These are phyloP conservation scores for Leavenworthia alabamica DNA, from an alignment of 345 rosid species.

Conservation along the genomic window DNA sequence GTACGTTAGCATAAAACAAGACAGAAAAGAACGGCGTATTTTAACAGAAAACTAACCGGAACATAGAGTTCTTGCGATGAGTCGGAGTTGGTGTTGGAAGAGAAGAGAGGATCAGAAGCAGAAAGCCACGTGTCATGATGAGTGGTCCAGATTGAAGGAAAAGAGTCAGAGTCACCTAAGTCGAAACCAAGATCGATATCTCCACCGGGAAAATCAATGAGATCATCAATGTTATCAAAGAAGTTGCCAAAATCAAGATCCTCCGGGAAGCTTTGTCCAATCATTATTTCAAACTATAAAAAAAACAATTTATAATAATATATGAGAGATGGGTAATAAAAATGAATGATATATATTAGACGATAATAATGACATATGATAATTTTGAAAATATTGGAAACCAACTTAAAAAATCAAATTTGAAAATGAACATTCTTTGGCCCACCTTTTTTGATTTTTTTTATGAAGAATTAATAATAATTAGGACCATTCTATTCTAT, in stretches of 20 bases:
- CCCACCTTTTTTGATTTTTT: slow-evolving; percentile 28
- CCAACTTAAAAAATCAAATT: slow-evolving; percentile 21
- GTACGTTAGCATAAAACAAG: too few species aligned
- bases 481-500: slow-evolving; percentile 6
- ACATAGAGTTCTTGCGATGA: slow-evolving; percentile 81
- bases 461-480: too few species aligned
- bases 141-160: slow-evolving; percentile 64
- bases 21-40: not conserved
- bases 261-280: slow-evolving; percentile 62
- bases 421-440: slow-evolving; percentile 23
- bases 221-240: slow-evolving; percentile 91
- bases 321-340: not conserved
- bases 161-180: slow-evolving; percentile 33
- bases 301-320: slow-evolving; percentile 12
- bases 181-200: slow-evolving; percentile 48
- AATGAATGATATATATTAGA: not conserved
- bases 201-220: slow-evolving; percentile 72
- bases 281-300: slow-evolving; percentile 54
- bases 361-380: slow-evolving; percentile 15
- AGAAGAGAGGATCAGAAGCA: slow-evolving; percentile 56
- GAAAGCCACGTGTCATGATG: slow-evolving; percentile 55
- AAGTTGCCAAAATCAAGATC: slow-evolving; percentile 87
- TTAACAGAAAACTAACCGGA: slow-evolving; percentile 48
- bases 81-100: slow-evolving; percentile 47
- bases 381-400: slow-evolving; percentile 26